phyloP scores from a whole-genome alignment of 2,329 filamentous ascomycete species.

The Colletotrichum eleusines region DNA sequence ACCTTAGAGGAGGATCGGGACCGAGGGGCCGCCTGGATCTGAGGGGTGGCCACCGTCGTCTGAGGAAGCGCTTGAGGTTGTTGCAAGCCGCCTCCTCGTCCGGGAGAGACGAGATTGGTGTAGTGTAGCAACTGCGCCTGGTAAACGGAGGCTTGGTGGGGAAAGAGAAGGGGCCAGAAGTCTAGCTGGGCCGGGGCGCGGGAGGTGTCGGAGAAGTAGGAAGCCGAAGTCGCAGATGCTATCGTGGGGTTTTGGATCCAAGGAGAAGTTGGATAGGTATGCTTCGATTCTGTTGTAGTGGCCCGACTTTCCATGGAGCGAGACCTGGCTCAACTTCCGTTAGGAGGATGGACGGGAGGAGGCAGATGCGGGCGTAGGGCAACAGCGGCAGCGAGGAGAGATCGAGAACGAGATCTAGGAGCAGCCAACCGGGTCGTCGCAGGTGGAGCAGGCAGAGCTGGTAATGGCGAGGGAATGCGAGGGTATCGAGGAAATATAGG shows the following conservation, averaged over 20 bases:
- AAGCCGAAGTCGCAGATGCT: conserved; percentile 46
- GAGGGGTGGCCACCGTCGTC: conserved; percentile 63
- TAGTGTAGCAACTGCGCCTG: conserved; percentile 74
- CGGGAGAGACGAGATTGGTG: conserved; percentile 73
- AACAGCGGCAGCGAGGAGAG: conserved; percentile 20
- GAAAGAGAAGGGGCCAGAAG: conserved; percentile 68
- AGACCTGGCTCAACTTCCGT: conserved; percentile 47
- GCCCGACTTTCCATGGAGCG: conserved; percentile 66
- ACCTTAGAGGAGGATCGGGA: conserved; percentile 72
- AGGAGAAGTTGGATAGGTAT: conserved; percentile 58
- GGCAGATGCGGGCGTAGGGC: conserved; percentile 23
- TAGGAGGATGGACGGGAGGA: conserved; percentile 27
- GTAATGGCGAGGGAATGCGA: not conserved
- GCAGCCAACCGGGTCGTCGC: conserved; percentile 9
- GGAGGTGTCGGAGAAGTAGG: conserved; percentile 39
- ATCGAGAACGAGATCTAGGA: conserved; percentile 21
- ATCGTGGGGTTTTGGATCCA: conserved; percentile 52
- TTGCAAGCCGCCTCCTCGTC: conserved; percentile 68
- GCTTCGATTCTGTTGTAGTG: conserved; percentile 61
- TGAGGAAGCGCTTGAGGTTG: conserved; percentile 62
- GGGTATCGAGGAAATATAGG: conserved; percentile 17
- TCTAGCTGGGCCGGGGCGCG: conserved; percentile 59
- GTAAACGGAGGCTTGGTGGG: conserved; percentile 69
- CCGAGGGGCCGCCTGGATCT: conserved; percentile 67
- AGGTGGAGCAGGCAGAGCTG: conserved; percentile 4